Evolutionary conservation across 2,329 filamentous ascomycete genomes (phyloP), one percentile per base, ranked within the genome.

Genomic region (Neofusicoccum kwambonambiense): DNA sequence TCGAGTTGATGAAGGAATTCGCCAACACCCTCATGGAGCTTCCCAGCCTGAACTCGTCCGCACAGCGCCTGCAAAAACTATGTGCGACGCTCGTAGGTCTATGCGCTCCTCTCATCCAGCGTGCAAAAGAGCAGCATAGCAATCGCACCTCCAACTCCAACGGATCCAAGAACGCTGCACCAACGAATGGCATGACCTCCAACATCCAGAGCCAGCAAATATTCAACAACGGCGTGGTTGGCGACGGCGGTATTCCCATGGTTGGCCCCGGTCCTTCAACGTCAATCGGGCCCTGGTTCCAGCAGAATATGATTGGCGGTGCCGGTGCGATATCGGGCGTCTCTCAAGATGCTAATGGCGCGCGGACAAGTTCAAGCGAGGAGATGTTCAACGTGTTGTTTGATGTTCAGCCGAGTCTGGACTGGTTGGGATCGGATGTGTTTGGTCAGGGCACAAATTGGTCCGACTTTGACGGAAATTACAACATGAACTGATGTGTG

Each of bases 341-440:
- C 7, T n/a, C 12, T 9, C 5, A 5, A 27, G 12, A n/a, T 27
- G n/a, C 22, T 27, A 22, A 49, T 11, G 27, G 31, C 62, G 13
- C 27, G 17, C n/a, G 42, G 22, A 64, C 50, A 1, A 57, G 41
- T n/a, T 47, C 50, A 70, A 70, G 73, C 6, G 73, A 76, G 27
- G 72, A 75, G 37, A 74, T 75, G 72, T 74, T 75, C 71, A 73
- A 69, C 70, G 72, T 74, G 56, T 63, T 76, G 44, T 75, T 75
- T 51, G 72, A 75, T 54, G 71, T 69, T 8, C 73, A 75, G 35
- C 74, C 74, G 9, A 74, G 71, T 7, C 64, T 76, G 19, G 73
- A 76, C 22, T 76, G 74, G 74, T 74, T 76, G 61, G 73, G 74
- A 19, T 69, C 73, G 4, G 72, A 75, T 19, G 72, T 76, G 3